Evolutionary conservation across 768 basidiomycete genomes (phyloP), one percentile per base, ranked within the genome.

Genomic region (Auricularia auricula-judae): DNA sequence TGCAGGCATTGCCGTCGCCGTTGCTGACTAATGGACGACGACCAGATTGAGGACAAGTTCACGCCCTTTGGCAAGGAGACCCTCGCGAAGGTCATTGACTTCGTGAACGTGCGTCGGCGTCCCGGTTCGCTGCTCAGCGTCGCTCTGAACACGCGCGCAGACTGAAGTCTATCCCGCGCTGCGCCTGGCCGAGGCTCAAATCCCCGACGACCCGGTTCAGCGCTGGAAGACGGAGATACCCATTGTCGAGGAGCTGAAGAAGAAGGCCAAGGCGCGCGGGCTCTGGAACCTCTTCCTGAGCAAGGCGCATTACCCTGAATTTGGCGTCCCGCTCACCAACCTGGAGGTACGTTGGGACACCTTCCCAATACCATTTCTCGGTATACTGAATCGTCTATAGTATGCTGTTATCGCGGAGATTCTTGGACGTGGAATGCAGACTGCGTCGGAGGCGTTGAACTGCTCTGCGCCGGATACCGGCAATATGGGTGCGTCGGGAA

Each of bases 371-470:
- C 36, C 35, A 39, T 16, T 61, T 54, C 54, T 11, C 44, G 58
- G 67, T 36, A 60, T 14, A 47, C 56, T 42, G 60, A 4, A 65
- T 63, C 29, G 2, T 29, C 29, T 29, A 21, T 68, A 95, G 93
- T 98, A 99, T 73, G 93, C 91, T 44, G 89, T 98, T 35, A 97
- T 98, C 87, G 94, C 94, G n/a, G 96, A 97, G 75, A 76, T 97
- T 54, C 82, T 98, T 68, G 95, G 95, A 3, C 85, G 92, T 64
- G 87, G 83, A 23, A 87, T 89, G 8, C 87, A 87, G 67, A 76
- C 94, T 61, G 92, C 88, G 2, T 86, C 95, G 23, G 88, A 98
- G 76, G 85, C 83, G 12, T 86, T 90, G 64, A 99, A 99, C 72
- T 98, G 94, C 76, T 86, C 94, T 33, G 94, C 95, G 14, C 96